These are phyloP conservation scores for Penicillium salamii DNA, from an alignment of 495 filamentous ascomycete genomes.

Conservation along the genomic window DNA sequence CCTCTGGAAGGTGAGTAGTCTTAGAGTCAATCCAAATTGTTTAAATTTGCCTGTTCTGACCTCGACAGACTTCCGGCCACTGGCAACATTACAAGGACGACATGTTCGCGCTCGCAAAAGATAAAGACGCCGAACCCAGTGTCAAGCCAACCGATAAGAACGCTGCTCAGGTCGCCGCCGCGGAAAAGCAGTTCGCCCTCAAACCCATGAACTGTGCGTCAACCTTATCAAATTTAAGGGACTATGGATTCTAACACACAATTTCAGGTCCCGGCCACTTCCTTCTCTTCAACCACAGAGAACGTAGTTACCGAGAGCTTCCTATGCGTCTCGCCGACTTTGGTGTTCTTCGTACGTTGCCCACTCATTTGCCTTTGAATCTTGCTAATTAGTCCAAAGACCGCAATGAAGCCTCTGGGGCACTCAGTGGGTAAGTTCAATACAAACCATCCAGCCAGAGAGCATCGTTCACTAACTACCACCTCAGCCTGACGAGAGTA, in stretches of 20 bases:
- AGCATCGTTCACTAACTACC: no score
- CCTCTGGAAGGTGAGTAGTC: slow-evolving; percentile 59
- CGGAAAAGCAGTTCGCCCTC: slow-evolving; percentile 66
- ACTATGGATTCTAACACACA: no score
- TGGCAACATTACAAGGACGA: slow-evolving; percentile 95
- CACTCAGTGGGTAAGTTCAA: slow-evolving; percentile 55
- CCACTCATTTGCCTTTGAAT: no score
- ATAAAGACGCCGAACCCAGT: no score
- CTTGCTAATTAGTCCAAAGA: slow-evolving; percentile 26
- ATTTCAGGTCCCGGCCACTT: slow-evolving; percentile 65
- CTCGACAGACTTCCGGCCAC: slow-evolving; percentile 89
- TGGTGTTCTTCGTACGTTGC: slow-evolving; percentile 63
- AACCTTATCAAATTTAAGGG: no score
- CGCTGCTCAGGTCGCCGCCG: no score
- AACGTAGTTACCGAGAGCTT: slow-evolving; percentile 81
- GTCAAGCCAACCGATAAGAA: no score
- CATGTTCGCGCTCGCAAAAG: slow-evolving; percentile 79
- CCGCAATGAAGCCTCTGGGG: slow-evolving; percentile 91
- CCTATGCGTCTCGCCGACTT: slow-evolving; percentile 92
- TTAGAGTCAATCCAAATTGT: no score
- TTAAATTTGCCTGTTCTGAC: no score
- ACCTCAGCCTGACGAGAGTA: slow-evolving; percentile 71
- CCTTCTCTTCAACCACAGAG: slow-evolving; percentile 72
- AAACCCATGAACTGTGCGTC: slow-evolving; percentile 92
- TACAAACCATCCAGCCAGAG: no score